Conservation (phyloP, 371 early-diverging fungal genomes). For the Mucor plumbeus region DNA sequence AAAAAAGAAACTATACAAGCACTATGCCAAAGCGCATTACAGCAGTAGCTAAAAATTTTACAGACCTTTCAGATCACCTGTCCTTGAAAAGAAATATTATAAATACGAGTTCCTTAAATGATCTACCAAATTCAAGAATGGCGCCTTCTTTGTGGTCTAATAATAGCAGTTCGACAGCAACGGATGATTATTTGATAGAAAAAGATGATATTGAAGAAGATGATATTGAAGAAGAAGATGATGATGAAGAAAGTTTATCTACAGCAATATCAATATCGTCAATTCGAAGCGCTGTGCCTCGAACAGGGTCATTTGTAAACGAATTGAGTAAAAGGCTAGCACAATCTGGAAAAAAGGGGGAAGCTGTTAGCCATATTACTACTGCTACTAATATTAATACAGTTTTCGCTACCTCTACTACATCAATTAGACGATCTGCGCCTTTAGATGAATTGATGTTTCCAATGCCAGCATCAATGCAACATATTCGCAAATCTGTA, state of each 20-base stretch:
- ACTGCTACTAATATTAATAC: slow-evolving; percentile 1
- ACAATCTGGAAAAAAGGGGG: slow-evolving; percentile 30
- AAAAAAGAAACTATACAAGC: background rate
- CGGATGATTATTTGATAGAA: background rate
- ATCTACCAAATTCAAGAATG: slow-evolving; percentile 11
- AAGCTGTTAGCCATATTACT: slow-evolving; percentile 22
- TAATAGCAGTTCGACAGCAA: slow-evolving; percentile 13
- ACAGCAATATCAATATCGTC: background rate
- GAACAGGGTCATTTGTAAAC: slow-evolving; percentile 39
- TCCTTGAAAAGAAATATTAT: slow-evolving; percentile 5
- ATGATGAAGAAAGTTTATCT: background rate
- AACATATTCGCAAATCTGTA: slow-evolving; percentile 16
- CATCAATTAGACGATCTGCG: slow-evolving; percentile 9
- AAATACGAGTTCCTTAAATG: background rate
- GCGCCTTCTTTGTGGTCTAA: slow-evolving; percentile 20
- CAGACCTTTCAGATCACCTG: slow-evolving; percentile 20
- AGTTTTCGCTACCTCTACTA: background rate
- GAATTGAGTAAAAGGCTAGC: slow-evolving; percentile 42
- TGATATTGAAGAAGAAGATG: too few relatives aligned
- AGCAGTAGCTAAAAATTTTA: slow-evolving; percentile 15
- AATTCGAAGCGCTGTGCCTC: slow-evolving; percentile 17
- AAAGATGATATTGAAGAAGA: background rate
- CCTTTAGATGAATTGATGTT: background rate
- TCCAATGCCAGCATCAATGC: slow-evolving; percentile 2
- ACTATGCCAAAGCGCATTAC: slow-evolving; percentile 16